phyloP scores from a whole-genome alignment of 192 early-diverging fungal genomes.

The Thoreauomyces humboldtii region DNA sequence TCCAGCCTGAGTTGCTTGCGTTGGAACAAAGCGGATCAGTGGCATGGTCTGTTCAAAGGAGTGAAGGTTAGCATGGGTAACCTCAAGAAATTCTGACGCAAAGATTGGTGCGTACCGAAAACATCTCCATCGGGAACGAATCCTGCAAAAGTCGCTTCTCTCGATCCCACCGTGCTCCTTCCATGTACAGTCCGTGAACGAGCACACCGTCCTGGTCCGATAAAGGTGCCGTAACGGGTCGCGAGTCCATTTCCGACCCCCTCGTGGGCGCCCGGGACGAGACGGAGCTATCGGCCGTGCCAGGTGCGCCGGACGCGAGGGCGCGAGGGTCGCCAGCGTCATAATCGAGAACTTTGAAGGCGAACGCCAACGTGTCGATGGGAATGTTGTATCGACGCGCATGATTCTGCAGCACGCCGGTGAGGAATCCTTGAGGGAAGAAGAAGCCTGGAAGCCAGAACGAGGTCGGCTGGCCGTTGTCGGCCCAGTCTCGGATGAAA shows the following conservation, averaged over 20 bases:
- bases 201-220: slow-evolving; percentile 52
- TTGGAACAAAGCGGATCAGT: slow-evolving; percentile 54
- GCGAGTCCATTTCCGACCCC: not conserved
- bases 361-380: slow-evolving; percentile 54
- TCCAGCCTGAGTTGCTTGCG: slow-evolving; percentile 35
- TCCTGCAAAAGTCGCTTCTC: slow-evolving; percentile 53
- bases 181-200: slow-evolving; percentile 54
- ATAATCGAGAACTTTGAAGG: slow-evolving; percentile 46
- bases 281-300: not conserved
- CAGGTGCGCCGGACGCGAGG: not conserved
- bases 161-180: slow-evolving; percentile 60
- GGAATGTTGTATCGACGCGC: slow-evolving; percentile 58
- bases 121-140: slow-evolving; percentile 67
- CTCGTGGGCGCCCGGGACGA: not conserved
- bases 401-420: slow-evolving; percentile 62
- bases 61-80: not conserved
- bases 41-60: slow-evolving; percentile 48
- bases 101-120: slow-evolving; percentile 58
- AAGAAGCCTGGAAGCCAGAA: slow-evolving; percentile 69
- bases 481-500: slow-evolving; percentile 44
- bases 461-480: slow-evolving; percentile 49
- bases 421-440: slow-evolving; percentile 66
- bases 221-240: not conserved
- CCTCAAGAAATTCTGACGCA: not conserved
- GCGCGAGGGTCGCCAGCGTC: slow-evolving; percentile 42